phyloP scores from a whole-genome alignment of 768 basidiomycete genomes.

The Podaxis mareebaensis region DNA sequence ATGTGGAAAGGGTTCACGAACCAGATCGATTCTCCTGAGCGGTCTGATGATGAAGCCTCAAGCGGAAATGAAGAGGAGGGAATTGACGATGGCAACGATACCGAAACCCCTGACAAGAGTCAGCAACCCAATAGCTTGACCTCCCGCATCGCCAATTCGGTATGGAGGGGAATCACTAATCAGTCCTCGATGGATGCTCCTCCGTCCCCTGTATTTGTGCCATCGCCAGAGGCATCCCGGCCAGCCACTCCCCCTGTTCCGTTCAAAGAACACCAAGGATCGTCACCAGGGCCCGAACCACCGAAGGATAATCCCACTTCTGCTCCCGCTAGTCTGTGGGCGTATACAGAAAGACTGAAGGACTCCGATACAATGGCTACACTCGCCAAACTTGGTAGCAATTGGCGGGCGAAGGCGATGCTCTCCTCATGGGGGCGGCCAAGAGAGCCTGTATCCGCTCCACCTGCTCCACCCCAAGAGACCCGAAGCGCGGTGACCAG shows the following conservation, averaged over 20 bases:
- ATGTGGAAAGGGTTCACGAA: conserved; percentile 73
- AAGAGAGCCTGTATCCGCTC: conserved; percentile 6
- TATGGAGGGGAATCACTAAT: conserved; percentile 79
- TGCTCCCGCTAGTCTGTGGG: conserved; percentile 50
- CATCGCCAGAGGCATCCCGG: conserved; percentile 6
- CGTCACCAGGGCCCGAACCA: conserved; percentile 33
- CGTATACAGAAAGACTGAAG: conserved; percentile 71
- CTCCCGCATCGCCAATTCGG: conserved; percentile 45
- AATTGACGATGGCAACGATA: conserved; percentile 44
- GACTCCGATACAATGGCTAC: conserved; percentile 73
- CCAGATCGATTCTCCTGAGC: conserved; percentile 40
- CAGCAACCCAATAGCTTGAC: conserved; percentile 16
- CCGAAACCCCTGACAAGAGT: conserved; percentile 35
- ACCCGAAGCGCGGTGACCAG: conserved; percentile 11
- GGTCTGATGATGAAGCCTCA: conserved; percentile 32
- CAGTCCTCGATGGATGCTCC: conserved; percentile 71
- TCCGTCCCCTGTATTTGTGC: conserved; percentile 25
- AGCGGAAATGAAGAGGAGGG: conserved; percentile 35
- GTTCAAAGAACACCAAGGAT: background rate
- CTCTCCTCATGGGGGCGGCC: conserved; percentile 40
- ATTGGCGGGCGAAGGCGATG: conserved; percentile 70
- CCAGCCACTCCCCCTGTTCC: background rate
- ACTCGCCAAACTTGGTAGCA: conserved; percentile 72
- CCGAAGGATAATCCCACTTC: conserved; percentile 21
- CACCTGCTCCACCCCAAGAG: background rate